Evolutionary conservation across 768 basidiomycete species (phyloP), one percentile per base, ranked within the genome.

Genomic region (Panellus pusillus): DNA sequence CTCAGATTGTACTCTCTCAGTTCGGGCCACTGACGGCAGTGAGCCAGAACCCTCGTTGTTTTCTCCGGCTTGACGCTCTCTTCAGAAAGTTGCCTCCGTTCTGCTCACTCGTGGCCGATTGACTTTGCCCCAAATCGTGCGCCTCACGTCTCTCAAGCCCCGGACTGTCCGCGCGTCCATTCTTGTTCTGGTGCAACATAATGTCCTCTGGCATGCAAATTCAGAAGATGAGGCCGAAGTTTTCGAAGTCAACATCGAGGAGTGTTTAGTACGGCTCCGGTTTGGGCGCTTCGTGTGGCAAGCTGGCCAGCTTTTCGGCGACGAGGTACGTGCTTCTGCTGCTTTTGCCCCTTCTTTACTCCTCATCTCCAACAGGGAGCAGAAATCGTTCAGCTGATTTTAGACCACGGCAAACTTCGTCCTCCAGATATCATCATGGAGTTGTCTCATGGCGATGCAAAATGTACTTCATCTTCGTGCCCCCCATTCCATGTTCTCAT

Each of bases 361-460:
- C 42, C 38, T 50, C 15, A 32, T 48, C 7, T 48, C 17, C 48
- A 41, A n/a, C 55, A 94, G 92, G 91, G 81, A 12, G 80, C 82
- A 46, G 83, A 88, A 50, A 83, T 98, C 49, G 74, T 97, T 18
- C 83, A 86, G 61, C 70, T 84, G 11, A 74, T 96, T 24, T 72
- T 96, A 48, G 84, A 93, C 64, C 87, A 93, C 64, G 95, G 95
- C 35, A 95, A 93, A 68, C 79, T 96, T 63, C 83, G 83, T 44
- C 78, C 85, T 3, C 82, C 82, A 62, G 87, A 93, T 51, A 83
- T 96, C 43, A 60, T 89, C 20, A 71, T 75, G 15, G 68, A 71
- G 37, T 68, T 86, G 27, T 77, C 79, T 9, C 70, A 73, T 14
- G 71, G 70, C 52, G 83, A 89, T 61, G 66, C 75, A 12, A 87